Conservation (phyloP, 164 flowering plant species). For the Kalanchoe fedtschenkoi region DNA sequence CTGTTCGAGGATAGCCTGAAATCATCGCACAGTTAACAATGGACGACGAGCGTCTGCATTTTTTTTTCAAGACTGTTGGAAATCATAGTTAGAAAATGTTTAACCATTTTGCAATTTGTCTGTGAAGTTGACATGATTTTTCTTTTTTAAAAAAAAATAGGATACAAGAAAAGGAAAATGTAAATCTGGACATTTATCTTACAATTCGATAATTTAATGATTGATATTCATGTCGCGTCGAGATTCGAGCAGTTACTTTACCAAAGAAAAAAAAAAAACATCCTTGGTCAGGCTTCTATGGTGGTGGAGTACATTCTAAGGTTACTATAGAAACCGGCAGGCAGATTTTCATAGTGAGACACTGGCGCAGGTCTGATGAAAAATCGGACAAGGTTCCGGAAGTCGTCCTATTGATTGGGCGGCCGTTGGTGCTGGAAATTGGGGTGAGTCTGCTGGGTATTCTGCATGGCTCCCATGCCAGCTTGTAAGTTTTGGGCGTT, state of each 20-base stretch:
- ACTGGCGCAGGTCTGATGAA: background rate
- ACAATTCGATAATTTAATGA: too few species aligned
- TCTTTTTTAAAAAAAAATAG: too few species aligned
- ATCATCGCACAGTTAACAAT: background rate
- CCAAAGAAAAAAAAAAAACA: too few species aligned
- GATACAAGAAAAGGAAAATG: too few species aligned
- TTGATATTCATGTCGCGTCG: too few species aligned
- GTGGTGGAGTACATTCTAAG: background rate
- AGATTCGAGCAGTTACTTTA: too few species aligned
- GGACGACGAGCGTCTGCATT: too few species aligned
- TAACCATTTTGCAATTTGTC: background rate
- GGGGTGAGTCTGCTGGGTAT: constrained; percentile 45
- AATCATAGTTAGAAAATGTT: too few species aligned
- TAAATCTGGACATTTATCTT: too few species aligned
- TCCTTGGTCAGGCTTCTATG: too few species aligned
- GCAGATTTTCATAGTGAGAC: background rate
- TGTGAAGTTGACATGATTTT: background rate
- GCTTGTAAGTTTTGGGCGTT: constrained; percentile 68
- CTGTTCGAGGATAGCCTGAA: constrained; percentile 1
- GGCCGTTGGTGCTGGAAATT: constrained; percentile 70
- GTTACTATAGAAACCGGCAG: background rate
- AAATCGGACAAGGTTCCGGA: background rate
- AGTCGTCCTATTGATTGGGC: constrained; percentile 44
- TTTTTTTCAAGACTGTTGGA: background rate
- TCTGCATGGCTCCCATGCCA: constrained; percentile 52